These are phyloP conservation scores for Luffa aegyptiaca DNA, from an alignment of 306 rosid genomes.

Conservation along the genomic window DNA sequence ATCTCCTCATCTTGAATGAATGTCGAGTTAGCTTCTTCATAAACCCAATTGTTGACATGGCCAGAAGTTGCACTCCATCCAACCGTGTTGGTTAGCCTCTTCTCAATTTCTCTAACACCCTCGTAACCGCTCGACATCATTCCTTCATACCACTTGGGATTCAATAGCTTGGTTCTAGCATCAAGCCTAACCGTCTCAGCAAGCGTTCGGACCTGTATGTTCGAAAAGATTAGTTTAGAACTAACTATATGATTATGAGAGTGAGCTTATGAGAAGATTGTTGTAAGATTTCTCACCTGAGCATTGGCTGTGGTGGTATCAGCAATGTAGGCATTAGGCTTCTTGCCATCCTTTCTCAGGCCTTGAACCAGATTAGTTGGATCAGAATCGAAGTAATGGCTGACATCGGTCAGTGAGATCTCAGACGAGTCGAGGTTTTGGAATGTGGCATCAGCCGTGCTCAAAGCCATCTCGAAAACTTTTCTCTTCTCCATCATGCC, in stretches of 20 bases:
- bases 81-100: slow-evolving; percentile 88
- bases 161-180: slow-evolving; percentile 86
- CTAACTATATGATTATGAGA: neutral
- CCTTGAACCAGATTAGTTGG: slow-evolving; percentile 94
- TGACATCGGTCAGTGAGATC: slow-evolving; percentile 95
- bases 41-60: slow-evolving; percentile 98
- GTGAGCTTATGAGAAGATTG: neutral
- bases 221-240: slow-evolving; percentile 7
- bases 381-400: slow-evolving; percentile 97
- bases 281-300: slow-evolving; percentile 41
- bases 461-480: slow-evolving; percentile 96
- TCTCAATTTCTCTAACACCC: slow-evolving; percentile 94
- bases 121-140: slow-evolving; percentile 90
- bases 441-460: slow-evolving; percentile 99
- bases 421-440: slow-evolving; percentile 96
- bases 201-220: slow-evolving; percentile 73
- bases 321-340: slow-evolving; percentile 92
- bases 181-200: slow-evolving; percentile 97
- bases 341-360: slow-evolving; percentile 93
- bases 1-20: slow-evolving; percentile 87
- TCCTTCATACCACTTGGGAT: slow-evolving; percentile 99
- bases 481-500: slow-evolving; percentile 91
- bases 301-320: slow-evolving; percentile 99
- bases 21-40: slow-evolving; percentile 95
- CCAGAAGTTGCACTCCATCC: slow-evolving; percentile 99